Conservation (phyloP, 306 rosid species). For the Rosa lucieae region DNA sequence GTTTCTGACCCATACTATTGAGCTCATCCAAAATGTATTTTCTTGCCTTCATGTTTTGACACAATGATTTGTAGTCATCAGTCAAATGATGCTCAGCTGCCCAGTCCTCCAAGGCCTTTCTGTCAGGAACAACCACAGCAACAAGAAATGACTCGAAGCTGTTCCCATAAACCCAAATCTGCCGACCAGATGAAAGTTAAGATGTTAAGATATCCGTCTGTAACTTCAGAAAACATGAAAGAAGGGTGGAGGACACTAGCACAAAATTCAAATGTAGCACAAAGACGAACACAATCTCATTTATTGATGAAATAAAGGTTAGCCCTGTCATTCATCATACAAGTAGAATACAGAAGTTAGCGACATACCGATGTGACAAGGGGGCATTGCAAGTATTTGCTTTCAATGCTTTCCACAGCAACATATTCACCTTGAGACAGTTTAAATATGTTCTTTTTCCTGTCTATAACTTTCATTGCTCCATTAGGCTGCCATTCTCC, state of each 20-base stretch:
- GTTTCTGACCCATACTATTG: constrained; percentile 63
- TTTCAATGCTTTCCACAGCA: constrained; percentile 84
- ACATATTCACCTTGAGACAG: constrained; percentile 95
- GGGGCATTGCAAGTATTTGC: constrained; percentile 72
- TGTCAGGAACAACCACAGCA: constrained; percentile 86
- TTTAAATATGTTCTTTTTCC: constrained; percentile 89
- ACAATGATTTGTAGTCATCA: constrained; percentile 68
- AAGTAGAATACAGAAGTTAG: constrained; percentile 10
- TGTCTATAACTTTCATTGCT: constrained; percentile 85
- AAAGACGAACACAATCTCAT: not conserved
- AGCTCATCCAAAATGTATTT: constrained; percentile 83
- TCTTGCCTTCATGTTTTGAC: constrained; percentile 62
- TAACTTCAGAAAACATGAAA: not conserved
- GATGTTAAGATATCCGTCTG: not conserved
- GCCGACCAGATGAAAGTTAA: constrained; percentile 19
- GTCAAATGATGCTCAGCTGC: constrained; percentile 35
- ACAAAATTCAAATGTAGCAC: not conserved
- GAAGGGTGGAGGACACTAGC: not conserved
- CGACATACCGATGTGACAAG: constrained; percentile 68
- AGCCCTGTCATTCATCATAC: not conserved
- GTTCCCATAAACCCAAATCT: constrained; percentile 97
- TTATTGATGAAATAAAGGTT: not conserved
- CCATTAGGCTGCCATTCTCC: constrained; percentile 95
- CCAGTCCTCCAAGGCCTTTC: constrained; percentile 76
- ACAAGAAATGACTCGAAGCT: constrained; percentile 96